These are phyloP conservation scores for Sclerotiophoma versabilis DNA, from an alignment of 2,329 filamentous ascomycete species.

Conservation along the genomic window DNA sequence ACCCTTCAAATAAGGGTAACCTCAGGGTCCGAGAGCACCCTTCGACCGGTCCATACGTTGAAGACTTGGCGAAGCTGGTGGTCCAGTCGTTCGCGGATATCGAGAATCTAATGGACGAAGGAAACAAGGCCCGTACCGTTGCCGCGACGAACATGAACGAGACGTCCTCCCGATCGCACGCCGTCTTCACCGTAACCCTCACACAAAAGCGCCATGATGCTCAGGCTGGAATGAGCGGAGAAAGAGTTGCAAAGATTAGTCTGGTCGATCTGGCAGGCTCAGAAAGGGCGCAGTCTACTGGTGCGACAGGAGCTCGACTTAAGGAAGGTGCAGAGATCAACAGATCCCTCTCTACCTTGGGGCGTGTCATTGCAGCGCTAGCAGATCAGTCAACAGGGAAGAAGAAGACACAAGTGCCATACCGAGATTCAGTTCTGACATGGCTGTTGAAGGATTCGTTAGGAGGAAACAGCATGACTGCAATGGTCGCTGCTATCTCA, in stretches of 20 bases:
- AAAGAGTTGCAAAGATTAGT: slow-evolving; percentile 98
- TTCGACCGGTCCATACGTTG: slow-evolving; percentile 95
- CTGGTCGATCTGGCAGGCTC: slow-evolving; percentile 97
- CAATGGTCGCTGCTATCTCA: slow-evolving; percentile 99
- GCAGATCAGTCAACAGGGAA: slow-evolving; percentile 88
- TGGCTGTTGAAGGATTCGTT: slow-evolving; percentile 97
- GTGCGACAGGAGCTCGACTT: slow-evolving; percentile 89
- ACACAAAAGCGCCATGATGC: slow-evolving; percentile 91
- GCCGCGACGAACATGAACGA: slow-evolving; percentile 99
- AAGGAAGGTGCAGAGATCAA: slow-evolving; percentile 99
- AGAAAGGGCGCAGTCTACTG: slow-evolving; percentile 95
- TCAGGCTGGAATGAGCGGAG: slow-evolving; percentile 95
- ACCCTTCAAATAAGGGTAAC: slow-evolving; percentile 94
- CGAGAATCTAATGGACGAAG: slow-evolving; percentile 97
- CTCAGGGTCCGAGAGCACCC: slow-evolving; percentile 97
- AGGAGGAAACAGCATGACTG: slow-evolving; percentile 98
- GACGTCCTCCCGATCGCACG: slow-evolving; percentile 96
- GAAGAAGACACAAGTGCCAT: slow-evolving; percentile 84
- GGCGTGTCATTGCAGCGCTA: slow-evolving; percentile 94
- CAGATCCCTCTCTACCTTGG: slow-evolving; percentile 91
- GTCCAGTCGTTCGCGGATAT: slow-evolving; percentile 95
- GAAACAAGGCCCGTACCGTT: slow-evolving; percentile 97
- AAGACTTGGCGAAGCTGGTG: slow-evolving; percentile 93
- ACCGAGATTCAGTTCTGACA: slow-evolving; percentile 94
- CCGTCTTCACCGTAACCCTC: slow-evolving; percentile 94